phyloP scores from a whole-genome alignment of 768 basidiomycete genomes.

The Mycena belliarum region DNA sequence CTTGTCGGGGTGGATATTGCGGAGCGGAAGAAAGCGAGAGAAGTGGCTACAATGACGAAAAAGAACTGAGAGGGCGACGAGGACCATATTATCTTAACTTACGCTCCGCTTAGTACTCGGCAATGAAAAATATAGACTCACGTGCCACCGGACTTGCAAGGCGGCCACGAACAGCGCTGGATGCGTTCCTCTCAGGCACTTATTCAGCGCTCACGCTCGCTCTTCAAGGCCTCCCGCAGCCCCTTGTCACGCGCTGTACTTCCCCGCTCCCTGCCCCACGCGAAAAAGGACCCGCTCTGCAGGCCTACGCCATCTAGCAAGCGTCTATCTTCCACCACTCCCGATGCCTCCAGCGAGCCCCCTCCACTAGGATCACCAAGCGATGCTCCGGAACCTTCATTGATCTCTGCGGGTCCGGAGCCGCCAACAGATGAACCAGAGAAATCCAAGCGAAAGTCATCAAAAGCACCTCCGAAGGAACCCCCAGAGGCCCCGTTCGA shows the following conservation, averaged over 20 bases:
- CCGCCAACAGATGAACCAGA: conserved; percentile 41
- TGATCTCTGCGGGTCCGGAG: conserved; percentile 16
- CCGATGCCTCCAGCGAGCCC: conserved; percentile 12
- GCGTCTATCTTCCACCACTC: conserved; percentile 22
- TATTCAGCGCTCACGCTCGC: conserved; percentile 10
- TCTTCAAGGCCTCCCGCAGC: conserved; percentile 9
- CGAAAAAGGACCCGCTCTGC: conserved; percentile 16
- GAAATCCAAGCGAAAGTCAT: conserved; percentile 40
- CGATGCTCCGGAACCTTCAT: conserved; percentile 18
- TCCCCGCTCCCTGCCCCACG: conserved; percentile 6
- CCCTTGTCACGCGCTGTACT: conserved; percentile 4
- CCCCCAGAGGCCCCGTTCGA: conserved; percentile 38
- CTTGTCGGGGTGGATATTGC: conserved; percentile 92
- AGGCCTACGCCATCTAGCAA: conserved; percentile 16
- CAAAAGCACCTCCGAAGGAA: conserved; percentile 28
- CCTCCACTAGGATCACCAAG: conserved; percentile 11
- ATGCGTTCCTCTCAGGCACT: conserved; percentile 20
- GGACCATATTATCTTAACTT: conserved; percentile 9
- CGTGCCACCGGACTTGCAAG: not conserved
- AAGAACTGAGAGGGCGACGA: not conserved
- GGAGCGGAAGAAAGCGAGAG: conserved; percentile 70
- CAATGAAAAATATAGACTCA: not conserved
- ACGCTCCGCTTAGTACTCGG: not conserved
- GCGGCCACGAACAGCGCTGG: not conserved
- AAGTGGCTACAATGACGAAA: conserved; percentile 32